Evolutionary conservation across 805 yeast species (phyloP), one percentile per base, ranked within the genome.

Genomic region (Saccharomyces mikatae): DNA sequence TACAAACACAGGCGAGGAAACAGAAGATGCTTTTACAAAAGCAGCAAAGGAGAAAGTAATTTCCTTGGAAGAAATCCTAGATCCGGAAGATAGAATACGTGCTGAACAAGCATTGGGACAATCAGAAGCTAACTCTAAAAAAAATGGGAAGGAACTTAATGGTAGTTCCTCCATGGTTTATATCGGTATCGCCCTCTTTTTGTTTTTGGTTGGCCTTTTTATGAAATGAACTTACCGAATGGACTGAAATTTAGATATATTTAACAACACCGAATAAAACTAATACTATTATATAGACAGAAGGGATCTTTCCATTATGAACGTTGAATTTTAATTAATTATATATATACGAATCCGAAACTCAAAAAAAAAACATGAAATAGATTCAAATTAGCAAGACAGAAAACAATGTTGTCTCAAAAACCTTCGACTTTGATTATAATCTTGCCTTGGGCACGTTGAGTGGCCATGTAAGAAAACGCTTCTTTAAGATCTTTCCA

Each of bases 1-100:
- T 13, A 51, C 52, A n/a, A 56, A 52, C 30, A 49, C 54, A 51
- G 47, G 54, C 8, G 46, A 41, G 30, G 44, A 36, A 21, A 49
- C 63, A 60, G 52, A 57, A 54, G 58, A 68, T 60, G 58, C 67
- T 56, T 49, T 65, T 30, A 68, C 60, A 41, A 62, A 62, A 41
- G 69, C 70, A 11, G 65, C 67, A 6, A 64, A 62, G 54, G 71
- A 69, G 51, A 61, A 67, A 52, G 72, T 67, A 4, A 62, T 71
- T 30, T 58, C 68, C 22, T 51, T 73, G 3, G 74, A 76, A 36
- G 71, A 72, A 28, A 79, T 77, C 54, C 59, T 70, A 53, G 89
- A 85, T 63, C 85, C 87, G 0, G 92, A 86, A 63, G 92, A 86
- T 67, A 76, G 86, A 55, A 82, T 86, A 51, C 75, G 84, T 60